phyloP scores from a whole-genome alignment of 1,284 basidiomycete species.

The Inonotus hispidus region DNA sequence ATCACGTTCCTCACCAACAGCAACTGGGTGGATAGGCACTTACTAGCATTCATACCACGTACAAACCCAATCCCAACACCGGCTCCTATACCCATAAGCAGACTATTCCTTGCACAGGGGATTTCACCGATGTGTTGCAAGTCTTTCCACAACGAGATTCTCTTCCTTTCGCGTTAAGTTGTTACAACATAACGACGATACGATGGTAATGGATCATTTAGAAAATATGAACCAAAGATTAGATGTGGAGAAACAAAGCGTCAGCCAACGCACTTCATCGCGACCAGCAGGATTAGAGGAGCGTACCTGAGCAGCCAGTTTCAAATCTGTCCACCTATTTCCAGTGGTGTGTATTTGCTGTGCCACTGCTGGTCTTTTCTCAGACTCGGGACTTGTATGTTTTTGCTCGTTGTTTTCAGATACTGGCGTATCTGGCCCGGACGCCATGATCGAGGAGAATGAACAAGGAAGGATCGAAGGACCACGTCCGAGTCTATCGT shows the following conservation, averaged over 20 bases:
- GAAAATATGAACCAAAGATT: background rate
- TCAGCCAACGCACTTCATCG: background rate
- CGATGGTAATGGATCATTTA: background rate
- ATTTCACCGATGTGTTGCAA: conserved; percentile 46
- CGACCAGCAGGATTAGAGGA: background rate
- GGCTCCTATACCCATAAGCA: conserved; percentile 49
- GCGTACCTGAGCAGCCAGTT: conserved; percentile 15
- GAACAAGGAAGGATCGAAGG: background rate
- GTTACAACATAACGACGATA: too few relatives aligned
- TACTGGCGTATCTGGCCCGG: background rate
- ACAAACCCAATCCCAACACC: conserved; percentile 53
- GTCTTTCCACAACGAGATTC: conserved; percentile 41
- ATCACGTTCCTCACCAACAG: background rate
- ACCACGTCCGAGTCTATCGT: background rate
- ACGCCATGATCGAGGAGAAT: background rate
- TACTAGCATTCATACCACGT: conserved; percentile 48
- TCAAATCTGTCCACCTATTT: conserved; percentile 16
- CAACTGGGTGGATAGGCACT: conserved; percentile 20
- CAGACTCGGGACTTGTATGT: background rate
- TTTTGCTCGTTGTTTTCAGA: background rate
- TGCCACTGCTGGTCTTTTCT: background rate
- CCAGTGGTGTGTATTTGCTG: conserved; percentile 12
- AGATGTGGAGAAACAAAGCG: background rate
- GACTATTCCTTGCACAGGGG: conserved; percentile 53
- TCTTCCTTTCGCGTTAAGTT: conserved; percentile 34